Evolutionary conservation across 352 stramenopile species (phyloP).

Genomic region (Phytophthora cryptogea): DNA sequence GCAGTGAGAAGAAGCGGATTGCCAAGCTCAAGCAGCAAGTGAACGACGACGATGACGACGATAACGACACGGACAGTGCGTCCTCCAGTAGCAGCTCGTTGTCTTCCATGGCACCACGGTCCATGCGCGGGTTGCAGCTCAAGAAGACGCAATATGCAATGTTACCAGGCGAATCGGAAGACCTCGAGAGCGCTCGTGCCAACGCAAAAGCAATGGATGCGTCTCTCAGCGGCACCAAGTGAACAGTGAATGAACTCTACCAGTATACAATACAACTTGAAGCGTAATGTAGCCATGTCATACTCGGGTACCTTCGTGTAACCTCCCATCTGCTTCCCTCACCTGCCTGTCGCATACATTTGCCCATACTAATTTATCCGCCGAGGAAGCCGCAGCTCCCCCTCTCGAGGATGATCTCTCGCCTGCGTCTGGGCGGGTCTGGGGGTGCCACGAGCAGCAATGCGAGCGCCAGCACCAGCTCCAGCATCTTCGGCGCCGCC

Average conservation of each 20-base stretch:
- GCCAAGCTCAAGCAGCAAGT: slow-evolving; percentile 19
- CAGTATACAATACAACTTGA: too few species aligned
- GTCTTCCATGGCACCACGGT: slow-evolving; percentile 20
- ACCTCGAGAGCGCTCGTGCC: slow-evolving; percentile 32
- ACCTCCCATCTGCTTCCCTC: neutral
- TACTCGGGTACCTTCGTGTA: slow-evolving; percentile 15
- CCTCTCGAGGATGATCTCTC: slow-evolving; percentile 59
- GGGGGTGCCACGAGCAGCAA: slow-evolving; percentile 37
- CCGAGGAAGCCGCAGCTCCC: slow-evolving; percentile 4
- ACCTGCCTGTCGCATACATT: slow-evolving; percentile 5
- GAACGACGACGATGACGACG: slow-evolving; percentile 16
- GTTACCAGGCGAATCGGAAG: slow-evolving; percentile 39
- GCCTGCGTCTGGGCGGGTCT: slow-evolving; percentile 58
- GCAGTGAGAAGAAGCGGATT: slow-evolving; percentile 27
- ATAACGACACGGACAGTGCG: slow-evolving; percentile 19
- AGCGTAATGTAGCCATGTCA: slow-evolving; percentile 18
- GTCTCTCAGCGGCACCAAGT: slow-evolving; percentile 18
- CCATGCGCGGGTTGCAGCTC: slow-evolving; percentile 34
- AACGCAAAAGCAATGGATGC: slow-evolving; percentile 24
- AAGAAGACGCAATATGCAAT: slow-evolving; percentile 72
- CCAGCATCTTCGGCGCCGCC: slow-evolving; percentile 70
- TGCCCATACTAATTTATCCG: slow-evolving; percentile 16
- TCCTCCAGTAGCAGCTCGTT: slow-evolving; percentile 27
- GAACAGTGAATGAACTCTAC: too few species aligned
- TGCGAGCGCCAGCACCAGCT: slow-evolving; percentile 42